A percentile compares a stretch with the other conserved stretches of the same genome.
Evolutionary conservation across 2,329 filamentous ascomycete genomes (phyloP).

Genomic region (Apiospora pterosperma): DNA sequence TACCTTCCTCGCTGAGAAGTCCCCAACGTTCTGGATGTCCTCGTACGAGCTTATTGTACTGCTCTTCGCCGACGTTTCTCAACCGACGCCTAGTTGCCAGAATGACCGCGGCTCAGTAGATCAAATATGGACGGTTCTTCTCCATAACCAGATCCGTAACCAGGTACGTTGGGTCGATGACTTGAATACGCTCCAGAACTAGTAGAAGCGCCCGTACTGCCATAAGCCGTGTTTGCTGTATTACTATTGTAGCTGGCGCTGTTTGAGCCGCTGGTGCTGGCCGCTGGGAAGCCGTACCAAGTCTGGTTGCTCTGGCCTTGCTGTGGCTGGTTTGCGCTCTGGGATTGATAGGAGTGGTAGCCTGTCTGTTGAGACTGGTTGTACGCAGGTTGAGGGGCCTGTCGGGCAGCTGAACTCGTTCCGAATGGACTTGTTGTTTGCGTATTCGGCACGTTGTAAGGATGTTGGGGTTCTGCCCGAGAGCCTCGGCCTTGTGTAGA

Average conservation of each 20-base stretch:
- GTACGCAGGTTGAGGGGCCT: conserved; percentile 20
- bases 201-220: conserved; percentile 5
- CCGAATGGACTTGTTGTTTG: conserved; percentile 19
- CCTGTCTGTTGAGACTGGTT: conserved; percentile 25
- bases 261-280: conserved; percentile 15
- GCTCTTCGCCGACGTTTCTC: background rate
- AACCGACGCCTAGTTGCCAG: background rate
- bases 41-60: background rate
- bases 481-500: conserved; percentile 18
- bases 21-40: background rate
- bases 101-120: conserved; percentile 14
- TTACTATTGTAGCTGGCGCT: conserved; percentile 19
- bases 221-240: conserved; percentile 17
- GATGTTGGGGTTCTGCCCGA: conserved; percentile 15
- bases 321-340: background rate
- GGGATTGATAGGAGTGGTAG: conserved; percentile 24
- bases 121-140: conserved; percentile 26
- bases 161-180: conserved; percentile 19
- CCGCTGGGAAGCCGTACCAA: conserved; percentile 31
- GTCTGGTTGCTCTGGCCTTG: conserved; percentile 24
- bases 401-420: conserved; percentile 22
- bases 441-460: conserved; percentile 17
- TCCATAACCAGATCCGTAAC: conserved; percentile 16
- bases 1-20: background rate
- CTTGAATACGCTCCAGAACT: conserved; percentile 12